Evolutionary conservation across 2,329 filamentous ascomycete species (phyloP).

Genomic region (Samsoniella hepiali): DNA sequence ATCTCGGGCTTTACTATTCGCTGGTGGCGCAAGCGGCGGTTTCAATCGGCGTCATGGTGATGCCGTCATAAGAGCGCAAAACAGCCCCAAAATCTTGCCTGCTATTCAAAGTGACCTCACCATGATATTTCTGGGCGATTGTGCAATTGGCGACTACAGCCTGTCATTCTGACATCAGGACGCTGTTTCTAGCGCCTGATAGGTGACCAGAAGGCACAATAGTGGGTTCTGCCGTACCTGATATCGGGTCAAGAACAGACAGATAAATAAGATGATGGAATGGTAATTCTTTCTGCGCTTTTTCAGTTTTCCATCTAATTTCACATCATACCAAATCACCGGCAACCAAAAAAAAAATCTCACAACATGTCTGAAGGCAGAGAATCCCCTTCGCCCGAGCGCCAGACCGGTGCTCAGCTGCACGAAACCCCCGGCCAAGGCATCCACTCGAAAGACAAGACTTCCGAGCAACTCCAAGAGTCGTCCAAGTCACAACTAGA

Average conservation of each 20-base stretch:
- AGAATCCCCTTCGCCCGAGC: slow-evolving; percentile 5
- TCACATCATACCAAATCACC: background rate
- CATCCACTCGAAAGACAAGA: background rate
- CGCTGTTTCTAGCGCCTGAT: background rate
- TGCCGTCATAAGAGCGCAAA: background rate
- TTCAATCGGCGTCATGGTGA: background rate
- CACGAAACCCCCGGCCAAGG: background rate
- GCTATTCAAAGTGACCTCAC: background rate
- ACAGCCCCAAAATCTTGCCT: background rate
- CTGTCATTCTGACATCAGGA: slow-evolving; percentile 17
- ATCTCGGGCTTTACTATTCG: background rate
- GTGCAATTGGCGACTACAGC: background rate
- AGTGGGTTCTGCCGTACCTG: background rate
- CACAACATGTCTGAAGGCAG: slow-evolving; percentile 12
- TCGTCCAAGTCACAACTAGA: slow-evolving; percentile 8
- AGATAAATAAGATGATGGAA: background rate
- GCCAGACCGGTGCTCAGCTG: slow-evolving; percentile 11
- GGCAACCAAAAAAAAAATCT: background rate
- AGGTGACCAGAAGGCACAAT: background rate
- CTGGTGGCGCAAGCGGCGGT: background rate
- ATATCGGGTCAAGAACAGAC: background rate
- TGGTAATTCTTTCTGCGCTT: background rate
- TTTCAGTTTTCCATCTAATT: background rate
- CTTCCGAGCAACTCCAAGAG: background rate
- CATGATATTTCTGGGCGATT: background rate